These are phyloP conservation scores for Eucalyptus pumila DNA, from an alignment of 345 rosid species.

Conservation along the genomic window DNA sequence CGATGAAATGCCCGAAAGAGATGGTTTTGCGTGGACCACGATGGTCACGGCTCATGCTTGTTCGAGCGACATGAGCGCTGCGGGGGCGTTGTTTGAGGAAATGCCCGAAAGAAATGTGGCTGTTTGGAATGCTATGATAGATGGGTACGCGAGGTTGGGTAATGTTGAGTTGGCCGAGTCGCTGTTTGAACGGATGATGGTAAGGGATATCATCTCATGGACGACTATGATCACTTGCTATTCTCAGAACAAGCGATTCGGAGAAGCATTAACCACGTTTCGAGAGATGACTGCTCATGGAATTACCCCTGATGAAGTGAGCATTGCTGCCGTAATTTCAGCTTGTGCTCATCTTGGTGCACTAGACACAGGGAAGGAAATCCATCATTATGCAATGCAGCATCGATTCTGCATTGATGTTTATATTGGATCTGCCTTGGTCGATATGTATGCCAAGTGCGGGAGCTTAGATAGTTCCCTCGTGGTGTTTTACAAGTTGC, in stretches of 20 bases:
- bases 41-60: constrained; percentile 10
- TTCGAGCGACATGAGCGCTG: constrained; percentile 11
- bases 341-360: constrained; percentile 84
- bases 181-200: constrained; percentile 46
- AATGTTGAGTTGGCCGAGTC: constrained; percentile 36
- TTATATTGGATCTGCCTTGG: constrained; percentile 64
- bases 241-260: constrained; percentile 40
- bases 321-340: constrained; percentile 61
- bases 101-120: constrained; percentile 31
- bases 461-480: constrained; percentile 56
- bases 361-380: constrained; percentile 45
- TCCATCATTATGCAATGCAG: constrained; percentile 44
- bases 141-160: constrained; percentile 46
- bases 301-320: constrained; percentile 51
- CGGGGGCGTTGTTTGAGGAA: constrained; percentile 14
- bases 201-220: constrained; percentile 61
- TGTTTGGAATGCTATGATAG: constrained; percentile 64
- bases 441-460: constrained; percentile 88
- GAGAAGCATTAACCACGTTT: constrained; percentile 49
- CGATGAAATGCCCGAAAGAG: constrained; percentile 40
- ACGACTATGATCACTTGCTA: constrained; percentile 73
- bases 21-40: constrained; percentile 15
- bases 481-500: constrained; percentile 56
- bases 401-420: constrained; percentile 54
- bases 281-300: constrained; percentile 35